These are phyloP conservation scores for Volvariella volvacea DNA, from an alignment of 1,284 basidiomycete genomes.

Conservation along the genomic window DNA sequence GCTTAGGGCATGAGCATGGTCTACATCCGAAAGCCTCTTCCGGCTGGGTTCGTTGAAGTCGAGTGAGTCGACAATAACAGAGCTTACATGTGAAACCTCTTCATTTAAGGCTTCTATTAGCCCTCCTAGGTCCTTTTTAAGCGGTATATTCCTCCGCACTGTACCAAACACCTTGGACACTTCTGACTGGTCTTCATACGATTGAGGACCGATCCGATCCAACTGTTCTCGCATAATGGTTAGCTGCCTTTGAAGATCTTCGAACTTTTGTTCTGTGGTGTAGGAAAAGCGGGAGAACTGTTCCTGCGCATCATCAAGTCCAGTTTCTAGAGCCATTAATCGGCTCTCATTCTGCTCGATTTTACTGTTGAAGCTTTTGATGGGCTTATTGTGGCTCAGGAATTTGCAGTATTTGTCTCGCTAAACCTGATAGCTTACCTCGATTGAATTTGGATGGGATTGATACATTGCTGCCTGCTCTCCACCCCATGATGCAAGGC, in stretches of 20 bases:
- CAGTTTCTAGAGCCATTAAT: too few species aligned
- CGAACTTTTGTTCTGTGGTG: not conserved
- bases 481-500: too few species aligned
- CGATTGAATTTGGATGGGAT: too few species aligned
- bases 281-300: too few species aligned
- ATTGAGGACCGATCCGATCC: not conserved
- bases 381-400: too few species aligned
- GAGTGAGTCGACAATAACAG: constrained; percentile 7
- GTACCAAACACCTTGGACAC: constrained; percentile 34
- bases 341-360: too few species aligned
- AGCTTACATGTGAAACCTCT: constrained; percentile 9
- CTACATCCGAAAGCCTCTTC: not conserved
- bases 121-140: constrained; percentile 3
- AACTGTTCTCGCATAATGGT: not conserved
- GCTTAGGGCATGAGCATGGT: not conserved
- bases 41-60: not conserved
- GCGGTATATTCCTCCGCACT: constrained; percentile 1
- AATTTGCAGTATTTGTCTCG: too few species aligned
- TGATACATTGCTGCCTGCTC: too few species aligned
- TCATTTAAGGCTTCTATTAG: constrained; percentile 7
- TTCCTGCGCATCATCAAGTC: too few species aligned
- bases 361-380: too few species aligned
- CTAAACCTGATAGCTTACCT: too few species aligned
- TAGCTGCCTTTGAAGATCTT: constrained; percentile 2
- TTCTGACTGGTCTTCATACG: constrained; percentile 14